Percentiles rank a stretch among this genome's conserved stretches.
Conservation (phyloP, 345 rosid species). For the Combretum micranthum region DNA sequence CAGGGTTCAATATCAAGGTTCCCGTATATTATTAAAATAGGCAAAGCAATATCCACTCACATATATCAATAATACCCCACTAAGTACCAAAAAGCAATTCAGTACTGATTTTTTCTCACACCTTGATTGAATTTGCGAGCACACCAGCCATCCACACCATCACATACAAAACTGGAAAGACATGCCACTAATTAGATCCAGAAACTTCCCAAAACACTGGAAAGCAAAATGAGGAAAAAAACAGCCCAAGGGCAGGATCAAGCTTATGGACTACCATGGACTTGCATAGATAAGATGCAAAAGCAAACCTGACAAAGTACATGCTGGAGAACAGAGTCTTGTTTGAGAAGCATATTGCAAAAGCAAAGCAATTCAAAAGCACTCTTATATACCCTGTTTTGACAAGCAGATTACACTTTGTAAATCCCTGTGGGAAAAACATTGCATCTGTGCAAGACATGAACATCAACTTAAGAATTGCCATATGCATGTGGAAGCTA, state of each 20-base stretch:
- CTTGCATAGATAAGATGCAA: background rate
- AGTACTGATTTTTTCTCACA: conserved; percentile 12
- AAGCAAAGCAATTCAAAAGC: conserved; percentile 70
- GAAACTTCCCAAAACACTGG: background rate
- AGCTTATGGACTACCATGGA: conserved; percentile 2
- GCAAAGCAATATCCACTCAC: background rate
- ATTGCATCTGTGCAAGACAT: too few relatives aligned
- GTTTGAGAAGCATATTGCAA: conserved; percentile 73
- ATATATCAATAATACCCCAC: background rate
- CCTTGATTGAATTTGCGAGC: conserved; percentile 97
- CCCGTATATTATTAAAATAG: too few relatives aligned
- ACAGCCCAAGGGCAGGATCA: background rate
- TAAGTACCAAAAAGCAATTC: background rate
- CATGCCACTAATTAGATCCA: background rate
- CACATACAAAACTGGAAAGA: conserved; percentile 78
- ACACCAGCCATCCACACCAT: conserved; percentile 91
- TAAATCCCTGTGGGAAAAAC: background rate
- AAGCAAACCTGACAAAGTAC: conserved; percentile 58
- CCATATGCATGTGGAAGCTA: too few relatives aligned
- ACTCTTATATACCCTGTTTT: conserved; percentile 67
- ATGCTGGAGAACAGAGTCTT: conserved; percentile 65
- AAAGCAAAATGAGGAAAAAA: too few relatives aligned
- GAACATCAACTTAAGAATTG: too few relatives aligned
- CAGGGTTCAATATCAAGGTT: too few relatives aligned
- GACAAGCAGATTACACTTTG: conserved; percentile 9